Evolutionary conservation across 768 basidiomycete species (phyloP).

Genomic region (Pisolithus sp.): DNA sequence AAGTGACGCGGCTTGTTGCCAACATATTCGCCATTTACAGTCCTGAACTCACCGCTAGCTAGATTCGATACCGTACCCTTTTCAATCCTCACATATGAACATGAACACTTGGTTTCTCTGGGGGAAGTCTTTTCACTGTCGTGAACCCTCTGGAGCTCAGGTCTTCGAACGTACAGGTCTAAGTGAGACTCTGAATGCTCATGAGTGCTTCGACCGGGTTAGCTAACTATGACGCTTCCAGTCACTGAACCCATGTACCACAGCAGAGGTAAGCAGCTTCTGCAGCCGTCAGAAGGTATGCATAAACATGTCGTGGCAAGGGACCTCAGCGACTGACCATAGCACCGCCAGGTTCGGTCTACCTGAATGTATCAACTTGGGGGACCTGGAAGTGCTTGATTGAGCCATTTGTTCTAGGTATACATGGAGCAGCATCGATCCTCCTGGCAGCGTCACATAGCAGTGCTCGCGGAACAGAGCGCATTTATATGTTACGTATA

Average conservation of each 20-base stretch:
- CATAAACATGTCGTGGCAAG: slow-evolving; percentile 30
- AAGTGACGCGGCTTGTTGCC: too few species aligned
- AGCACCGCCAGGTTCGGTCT: slow-evolving; percentile 65
- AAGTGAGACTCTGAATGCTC: slow-evolving; percentile 32
- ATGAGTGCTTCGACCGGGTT: too few species aligned
- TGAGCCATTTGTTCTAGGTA: too few species aligned
- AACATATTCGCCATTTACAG: slow-evolving; percentile 39
- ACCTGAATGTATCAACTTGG: too few species aligned
- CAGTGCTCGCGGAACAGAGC: too few species aligned
- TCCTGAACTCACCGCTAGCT: slow-evolving; percentile 32
- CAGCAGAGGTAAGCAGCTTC: too few species aligned
- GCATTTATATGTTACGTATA: too few species aligned
- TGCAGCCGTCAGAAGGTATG: too few species aligned
- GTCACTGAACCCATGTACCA: background rate
- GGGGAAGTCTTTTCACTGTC: too few species aligned
- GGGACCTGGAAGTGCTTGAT: background rate
- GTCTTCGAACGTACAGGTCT: slow-evolving; percentile 35
- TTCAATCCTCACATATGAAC: background rate
- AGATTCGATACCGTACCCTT: background rate
- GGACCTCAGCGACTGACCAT: slow-evolving; percentile 48
- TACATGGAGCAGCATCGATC: too few species aligned
- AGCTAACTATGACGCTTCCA: too few species aligned
- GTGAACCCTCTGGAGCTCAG: slow-evolving; percentile 15
- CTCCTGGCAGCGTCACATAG: too few species aligned
- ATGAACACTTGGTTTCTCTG: background rate